Evolutionary conservation across 2,329 filamentous ascomycete species (phyloP), one percentile per base, ranked within the genome.

Genomic region (Neofusicoccum laricinum): DNA sequence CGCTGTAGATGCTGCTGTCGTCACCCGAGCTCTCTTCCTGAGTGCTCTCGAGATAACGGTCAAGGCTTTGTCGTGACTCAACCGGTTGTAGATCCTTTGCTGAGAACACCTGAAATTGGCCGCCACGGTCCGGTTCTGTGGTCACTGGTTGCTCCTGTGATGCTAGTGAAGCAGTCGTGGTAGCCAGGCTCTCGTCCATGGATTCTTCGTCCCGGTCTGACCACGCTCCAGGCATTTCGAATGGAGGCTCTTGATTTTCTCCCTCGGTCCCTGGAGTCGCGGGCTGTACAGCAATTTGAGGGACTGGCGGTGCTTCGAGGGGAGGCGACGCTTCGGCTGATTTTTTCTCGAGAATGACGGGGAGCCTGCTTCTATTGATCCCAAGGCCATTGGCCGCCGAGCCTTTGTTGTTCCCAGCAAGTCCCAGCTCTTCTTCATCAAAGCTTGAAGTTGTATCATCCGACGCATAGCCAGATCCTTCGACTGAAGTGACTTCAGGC

Each of bases 401-500:
- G 8, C 19, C 59, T 12, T 51, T 14, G 30, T 15, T 14, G 21
- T 45, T 45, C 32, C 21, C 34, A 10, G 12, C n/a, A 21, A 14
- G 12, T 2, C 19, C 50, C 6, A 46, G 11, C 40, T 61, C 57
- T 36, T 46, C 34, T 7, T 64, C 62, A 34, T 64, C 58, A 3
- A 48, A 8, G 14, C 49, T 61, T 12, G 53, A 64, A 15, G 5
- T 25, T 10, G 55, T 59, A 11, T 51, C 63, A 21, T 51, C 86
- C 14, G 88, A 90, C 14, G 81, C 76, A 68, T 90, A 88, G 1
- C 86, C 88, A 63, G 77, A 84, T 10, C 85, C 86, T 71, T 93
- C 89, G 17, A 89, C 84, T 1, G 88, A 88, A 0, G 88, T 90
- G 12, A 91, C 87, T 15, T 91, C 84, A 0, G 89, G 89, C 4